Conservation (phyloP, 345 rosid species). For the Clarkia xantiana region DNA sequence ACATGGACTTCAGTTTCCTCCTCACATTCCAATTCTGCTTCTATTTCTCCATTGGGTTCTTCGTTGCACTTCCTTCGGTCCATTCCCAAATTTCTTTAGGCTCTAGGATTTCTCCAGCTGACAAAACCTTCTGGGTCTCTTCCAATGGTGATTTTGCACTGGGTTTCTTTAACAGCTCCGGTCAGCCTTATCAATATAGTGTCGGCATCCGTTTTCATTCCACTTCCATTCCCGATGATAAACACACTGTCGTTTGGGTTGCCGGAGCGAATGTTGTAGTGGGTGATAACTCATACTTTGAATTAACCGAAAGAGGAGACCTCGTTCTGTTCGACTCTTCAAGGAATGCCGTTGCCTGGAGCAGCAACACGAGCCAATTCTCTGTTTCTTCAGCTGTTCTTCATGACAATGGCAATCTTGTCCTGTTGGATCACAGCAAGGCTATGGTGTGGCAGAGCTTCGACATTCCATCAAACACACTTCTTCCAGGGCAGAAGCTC, state of each 20-base stretch:
- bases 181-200: slow-evolving; percentile 44
- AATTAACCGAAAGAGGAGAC: slow-evolving; percentile 42
- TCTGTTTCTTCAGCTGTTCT: slow-evolving; percentile 46
- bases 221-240: slow-evolving; percentile 29
- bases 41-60: slow-evolving; percentile 23
- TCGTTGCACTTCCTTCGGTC: slow-evolving; percentile 15
- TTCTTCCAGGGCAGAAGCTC: slow-evolving; percentile 65
- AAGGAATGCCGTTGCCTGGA: slow-evolving; percentile 34
- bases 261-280: slow-evolving; percentile 52
- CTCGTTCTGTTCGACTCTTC: slow-evolving; percentile 52
- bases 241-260: slow-evolving; percentile 54
- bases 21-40: slow-evolving; percentile 16
- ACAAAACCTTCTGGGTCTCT: slow-evolving; percentile 49
- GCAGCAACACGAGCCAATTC: slow-evolving; percentile 32
- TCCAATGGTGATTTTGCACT: slow-evolving; percentile 51
- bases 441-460: slow-evolving; percentile 67
- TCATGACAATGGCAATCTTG: slow-evolving; percentile 58
- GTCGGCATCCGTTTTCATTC: slow-evolving; percentile 65
- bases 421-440: slow-evolving; percentile 27
- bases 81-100: slow-evolving; percentile 47
- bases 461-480: slow-evolving; percentile 48
- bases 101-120: slow-evolving; percentile 39
- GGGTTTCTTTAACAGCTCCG: slow-evolving; percentile 42
- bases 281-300: slow-evolving; percentile 45
- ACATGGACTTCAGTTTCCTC: slow-evolving; percentile 1